Evolutionary conservation across 2,329 filamentous ascomycete species (phyloP).

Genomic region (Aspergillus flavus): DNA sequence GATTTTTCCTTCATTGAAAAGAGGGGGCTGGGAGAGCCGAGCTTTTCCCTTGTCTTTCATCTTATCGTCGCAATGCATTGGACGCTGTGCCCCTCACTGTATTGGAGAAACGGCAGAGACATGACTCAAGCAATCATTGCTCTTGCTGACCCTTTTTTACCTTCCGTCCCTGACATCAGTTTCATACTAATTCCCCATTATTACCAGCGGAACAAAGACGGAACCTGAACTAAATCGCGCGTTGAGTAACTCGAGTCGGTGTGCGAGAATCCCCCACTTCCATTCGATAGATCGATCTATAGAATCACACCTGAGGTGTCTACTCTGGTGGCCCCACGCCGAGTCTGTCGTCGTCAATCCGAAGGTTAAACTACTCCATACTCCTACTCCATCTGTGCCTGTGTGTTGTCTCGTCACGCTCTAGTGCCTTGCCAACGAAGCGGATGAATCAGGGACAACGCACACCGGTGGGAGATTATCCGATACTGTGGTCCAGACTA

Average conservation of each 20-base stretch:
- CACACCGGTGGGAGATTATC: neutral
- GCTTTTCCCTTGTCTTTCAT: neutral
- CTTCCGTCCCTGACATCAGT: slow-evolving; percentile 9
- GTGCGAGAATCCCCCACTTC: neutral
- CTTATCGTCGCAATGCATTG: neutral
- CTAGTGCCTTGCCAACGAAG: slow-evolving; percentile 1
- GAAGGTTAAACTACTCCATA: neutral
- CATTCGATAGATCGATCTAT: neutral
- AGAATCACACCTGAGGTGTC: neutral
- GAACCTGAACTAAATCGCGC: neutral
- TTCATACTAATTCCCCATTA: neutral
- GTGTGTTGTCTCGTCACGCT: slow-evolving; percentile 1
- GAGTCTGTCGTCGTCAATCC: neutral
- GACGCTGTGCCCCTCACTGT: slow-evolving; percentile 9
- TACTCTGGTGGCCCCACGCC: neutral
- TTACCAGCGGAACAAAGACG: neutral
- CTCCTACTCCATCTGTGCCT: neutral
- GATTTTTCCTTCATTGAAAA: slow-evolving; percentile 2
- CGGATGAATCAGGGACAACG: slow-evolving; percentile 1
- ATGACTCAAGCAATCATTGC: neutral
- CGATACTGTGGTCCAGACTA: neutral
- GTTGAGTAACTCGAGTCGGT: neutral
- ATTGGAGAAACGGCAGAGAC: neutral
- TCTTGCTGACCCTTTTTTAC: neutral
- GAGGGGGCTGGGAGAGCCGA: neutral